Evolutionary conservation across 2,329 filamentous ascomycete species (phyloP).

Genomic region (Ophiostoma tasmaniense): DNA sequence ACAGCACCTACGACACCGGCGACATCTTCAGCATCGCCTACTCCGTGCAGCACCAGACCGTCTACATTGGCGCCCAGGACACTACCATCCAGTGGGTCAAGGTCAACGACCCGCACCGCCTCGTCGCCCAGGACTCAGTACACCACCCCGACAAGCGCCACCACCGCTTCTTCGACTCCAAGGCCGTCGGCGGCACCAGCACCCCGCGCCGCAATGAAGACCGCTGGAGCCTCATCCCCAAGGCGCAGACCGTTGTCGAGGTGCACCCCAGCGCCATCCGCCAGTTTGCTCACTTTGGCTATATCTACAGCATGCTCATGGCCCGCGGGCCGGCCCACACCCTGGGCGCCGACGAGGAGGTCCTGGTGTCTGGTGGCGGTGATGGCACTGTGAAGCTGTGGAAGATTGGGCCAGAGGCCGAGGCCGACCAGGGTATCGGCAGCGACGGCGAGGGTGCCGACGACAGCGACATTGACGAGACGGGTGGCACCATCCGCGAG

Average conservation of each 20-base stretch:
- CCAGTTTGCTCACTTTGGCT: constrained; percentile 90
- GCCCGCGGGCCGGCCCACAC: constrained; percentile 60
- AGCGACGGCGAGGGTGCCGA: constrained; percentile 28
- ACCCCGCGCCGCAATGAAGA: constrained; percentile 64
- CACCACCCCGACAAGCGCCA: constrained; percentile 68
- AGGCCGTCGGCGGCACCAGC: constrained; percentile 70
- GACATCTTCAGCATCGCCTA: constrained; percentile 95
- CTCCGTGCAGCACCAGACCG: constrained; percentile 66
- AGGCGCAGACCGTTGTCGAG: constrained; percentile 55
- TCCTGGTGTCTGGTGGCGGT: constrained; percentile 82
- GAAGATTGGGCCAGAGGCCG: constrained; percentile 45
- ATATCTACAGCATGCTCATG: constrained; percentile 92
- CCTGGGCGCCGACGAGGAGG: constrained; percentile 64
- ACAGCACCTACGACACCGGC: constrained; percentile 87
- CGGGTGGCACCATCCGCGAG: constrained; percentile 56
- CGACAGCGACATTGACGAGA: constrained; percentile 40
- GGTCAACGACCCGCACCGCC: constrained; percentile 53
- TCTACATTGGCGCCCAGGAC: constrained; percentile 91
- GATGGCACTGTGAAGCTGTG: constrained; percentile 95
- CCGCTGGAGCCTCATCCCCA: constrained; percentile 46
- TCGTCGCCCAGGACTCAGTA: constrained; percentile 53
- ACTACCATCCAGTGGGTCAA: constrained; percentile 91
- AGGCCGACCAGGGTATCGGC: constrained; percentile 38
- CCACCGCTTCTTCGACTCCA: constrained; percentile 88
- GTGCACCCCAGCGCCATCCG: constrained; percentile 72